These are phyloP conservation scores for Mortierella alpina DNA, from an alignment of 192 early-diverging fungal species.

Conservation along the genomic window DNA sequence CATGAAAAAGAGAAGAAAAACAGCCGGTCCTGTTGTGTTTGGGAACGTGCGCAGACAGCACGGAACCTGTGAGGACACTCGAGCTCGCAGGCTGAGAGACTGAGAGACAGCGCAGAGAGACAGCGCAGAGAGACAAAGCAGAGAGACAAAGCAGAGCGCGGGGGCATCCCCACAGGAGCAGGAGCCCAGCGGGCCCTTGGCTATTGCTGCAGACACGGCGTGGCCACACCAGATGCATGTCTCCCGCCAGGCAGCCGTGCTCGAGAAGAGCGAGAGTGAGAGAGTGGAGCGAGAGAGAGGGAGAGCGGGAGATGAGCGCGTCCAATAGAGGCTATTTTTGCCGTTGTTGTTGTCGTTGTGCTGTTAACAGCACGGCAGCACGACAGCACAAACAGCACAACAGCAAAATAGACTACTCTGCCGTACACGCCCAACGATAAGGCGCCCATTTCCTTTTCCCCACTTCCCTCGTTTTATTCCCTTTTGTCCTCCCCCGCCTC, in stretches of 20 bases:
- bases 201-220: too few species aligned
- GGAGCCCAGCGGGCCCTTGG: too few species aligned
- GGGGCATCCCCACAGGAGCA: too few species aligned
- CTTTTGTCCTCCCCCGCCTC: background rate
- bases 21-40: background rate
- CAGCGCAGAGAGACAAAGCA: too few species aligned
- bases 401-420: background rate
- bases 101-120: too few species aligned
- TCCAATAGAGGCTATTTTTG: background rate
- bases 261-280: slow-evolving; percentile 1
- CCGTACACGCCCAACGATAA: background rate
- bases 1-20: background rate
- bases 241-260: too few species aligned
- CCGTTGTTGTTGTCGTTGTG: background rate
- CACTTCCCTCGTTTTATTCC: background rate
- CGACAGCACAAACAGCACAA: too few species aligned
- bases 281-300: slow-evolving; percentile 1
- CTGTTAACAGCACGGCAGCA: background rate
- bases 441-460: background rate
- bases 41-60: too few species aligned
- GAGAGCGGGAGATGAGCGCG: slow-evolving; percentile 1
- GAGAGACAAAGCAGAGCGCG: too few species aligned
- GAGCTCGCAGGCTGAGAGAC: too few species aligned
- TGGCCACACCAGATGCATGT: too few species aligned
- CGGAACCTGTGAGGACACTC: too few species aligned